These are phyloP conservation scores for Litchi chinensis DNA, from an alignment of 345 rosid species.

Conservation along the genomic window DNA sequence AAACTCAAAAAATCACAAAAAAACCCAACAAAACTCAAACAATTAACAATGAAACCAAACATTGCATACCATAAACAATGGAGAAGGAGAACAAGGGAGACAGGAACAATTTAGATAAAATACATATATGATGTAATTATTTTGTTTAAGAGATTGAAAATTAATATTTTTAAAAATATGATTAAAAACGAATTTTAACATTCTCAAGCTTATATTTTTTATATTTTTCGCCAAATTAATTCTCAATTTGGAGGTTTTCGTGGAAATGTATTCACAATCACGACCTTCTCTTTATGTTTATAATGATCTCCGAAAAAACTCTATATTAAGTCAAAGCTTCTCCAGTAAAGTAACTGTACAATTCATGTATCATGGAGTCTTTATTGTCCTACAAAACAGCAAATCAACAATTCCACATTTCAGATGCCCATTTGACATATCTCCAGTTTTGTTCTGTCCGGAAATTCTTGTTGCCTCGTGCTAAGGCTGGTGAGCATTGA, in stretches of 20 bases:
- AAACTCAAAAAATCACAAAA: too few species aligned
- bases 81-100: too few species aligned
- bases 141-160: too few species aligned
- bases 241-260: neutral
- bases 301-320: slow-evolving; percentile 2
- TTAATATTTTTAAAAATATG: too few species aligned
- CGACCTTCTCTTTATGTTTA: neutral
- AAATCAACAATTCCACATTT: slow-evolving; percentile 5
- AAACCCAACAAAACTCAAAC: too few species aligned
- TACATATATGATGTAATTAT: too few species aligned
- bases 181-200: too few species aligned
- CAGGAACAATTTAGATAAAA: too few species aligned
- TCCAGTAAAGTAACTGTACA: slow-evolving; percentile 13
- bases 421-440: neutral
- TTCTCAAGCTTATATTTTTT: too few species aligned
- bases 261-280: neutral
- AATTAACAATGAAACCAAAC: too few species aligned
- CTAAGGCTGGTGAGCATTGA: slow-evolving; percentile 1
- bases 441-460: neutral
- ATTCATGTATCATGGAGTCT: neutral
- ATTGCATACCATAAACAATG: too few species aligned
- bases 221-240: too few species aligned
- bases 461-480: slow-evolving; percentile 5
- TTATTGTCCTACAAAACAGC: slow-evolving; percentile 9
- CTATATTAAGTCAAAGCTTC: neutral